Evolutionary conservation across 2,329 filamentous ascomycete genomes (phyloP).

Genomic region (Capronia americana): DNA sequence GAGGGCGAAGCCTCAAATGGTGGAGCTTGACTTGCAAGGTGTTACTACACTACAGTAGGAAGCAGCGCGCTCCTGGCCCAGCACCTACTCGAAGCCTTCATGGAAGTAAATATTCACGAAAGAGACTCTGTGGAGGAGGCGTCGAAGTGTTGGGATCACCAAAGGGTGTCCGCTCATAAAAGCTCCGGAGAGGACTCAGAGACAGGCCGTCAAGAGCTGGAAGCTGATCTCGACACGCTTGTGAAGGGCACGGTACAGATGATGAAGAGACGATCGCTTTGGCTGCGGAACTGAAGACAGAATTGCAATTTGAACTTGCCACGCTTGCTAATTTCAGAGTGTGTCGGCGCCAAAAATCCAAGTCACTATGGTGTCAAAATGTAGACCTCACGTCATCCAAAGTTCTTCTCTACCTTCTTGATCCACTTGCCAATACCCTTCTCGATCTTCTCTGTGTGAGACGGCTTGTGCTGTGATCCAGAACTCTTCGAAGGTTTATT

Average conservation of each 20-base stretch:
- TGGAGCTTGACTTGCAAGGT: no score
- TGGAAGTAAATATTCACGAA: not conserved
- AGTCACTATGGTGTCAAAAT: not conserved
- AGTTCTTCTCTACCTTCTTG: conserved; percentile 54
- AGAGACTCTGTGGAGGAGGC: not conserved
- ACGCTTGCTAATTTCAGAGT: conserved; percentile 16
- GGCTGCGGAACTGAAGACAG: not conserved
- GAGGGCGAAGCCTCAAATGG: no score
- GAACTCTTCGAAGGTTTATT: conserved; percentile 37
- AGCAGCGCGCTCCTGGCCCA: no score
- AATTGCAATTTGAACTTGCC: not conserved
- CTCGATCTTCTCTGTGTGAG: conserved; percentile 49
- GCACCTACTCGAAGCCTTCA: not conserved
- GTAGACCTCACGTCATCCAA: conserved; percentile 28
- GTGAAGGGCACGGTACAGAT: not conserved
- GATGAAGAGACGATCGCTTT: not conserved
- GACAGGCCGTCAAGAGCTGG: not conserved
- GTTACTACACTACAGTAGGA: no score
- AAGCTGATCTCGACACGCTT: not conserved
- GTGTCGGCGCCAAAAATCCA: not conserved
- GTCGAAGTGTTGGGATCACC: not conserved
- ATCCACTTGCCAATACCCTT: conserved; percentile 53
- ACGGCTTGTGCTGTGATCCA: conserved; percentile 40
- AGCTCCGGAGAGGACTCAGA: not conserved
- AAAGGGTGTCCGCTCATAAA: not conserved